Evolutionary conservation across 2,329 filamentous ascomycete species (phyloP).

Genomic region (Chrysoporthe austroafricana): DNA sequence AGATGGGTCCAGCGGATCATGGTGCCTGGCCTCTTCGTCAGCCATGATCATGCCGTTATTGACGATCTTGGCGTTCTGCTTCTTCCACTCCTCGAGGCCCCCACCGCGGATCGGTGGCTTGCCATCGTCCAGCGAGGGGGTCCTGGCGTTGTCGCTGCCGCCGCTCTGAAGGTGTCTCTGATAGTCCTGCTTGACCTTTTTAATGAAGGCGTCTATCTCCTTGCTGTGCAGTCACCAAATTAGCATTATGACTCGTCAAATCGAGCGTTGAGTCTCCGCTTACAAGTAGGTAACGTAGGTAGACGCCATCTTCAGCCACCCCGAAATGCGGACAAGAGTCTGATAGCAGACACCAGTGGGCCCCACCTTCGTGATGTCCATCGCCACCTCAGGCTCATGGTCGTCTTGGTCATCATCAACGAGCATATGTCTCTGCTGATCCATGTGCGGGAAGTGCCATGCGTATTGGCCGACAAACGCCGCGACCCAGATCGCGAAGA

Average conservation of each 20-base stretch:
- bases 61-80: constrained; percentile 44
- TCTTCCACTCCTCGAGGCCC: constrained; percentile 59
- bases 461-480: constrained; percentile 70
- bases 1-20: constrained; percentile 34
- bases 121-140: constrained; percentile 33
- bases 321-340: constrained; percentile 55
- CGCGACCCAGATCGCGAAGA: constrained; percentile 70
- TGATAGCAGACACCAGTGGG: constrained; percentile 53
- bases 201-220: constrained; percentile 58
- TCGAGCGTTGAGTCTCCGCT: neutral
- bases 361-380: constrained; percentile 42
- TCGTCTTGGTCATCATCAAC: constrained; percentile 42
- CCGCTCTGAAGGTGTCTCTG: constrained; percentile 34
- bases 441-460: constrained; percentile 70
- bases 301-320: constrained; percentile 58
- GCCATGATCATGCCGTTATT: constrained; percentile 48
- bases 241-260: neutral
- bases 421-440: constrained; percentile 58
- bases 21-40: constrained; percentile 34
- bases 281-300: constrained; percentile 57
- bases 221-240: constrained; percentile 30
- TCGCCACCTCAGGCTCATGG: constrained; percentile 30
- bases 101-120: constrained; percentile 51
- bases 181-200: constrained; percentile 54
- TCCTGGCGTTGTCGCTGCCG: constrained; percentile 31